Conservation (phyloP, 1,284 basidiomycete species). For the Cerioporus squamosus region DNA sequence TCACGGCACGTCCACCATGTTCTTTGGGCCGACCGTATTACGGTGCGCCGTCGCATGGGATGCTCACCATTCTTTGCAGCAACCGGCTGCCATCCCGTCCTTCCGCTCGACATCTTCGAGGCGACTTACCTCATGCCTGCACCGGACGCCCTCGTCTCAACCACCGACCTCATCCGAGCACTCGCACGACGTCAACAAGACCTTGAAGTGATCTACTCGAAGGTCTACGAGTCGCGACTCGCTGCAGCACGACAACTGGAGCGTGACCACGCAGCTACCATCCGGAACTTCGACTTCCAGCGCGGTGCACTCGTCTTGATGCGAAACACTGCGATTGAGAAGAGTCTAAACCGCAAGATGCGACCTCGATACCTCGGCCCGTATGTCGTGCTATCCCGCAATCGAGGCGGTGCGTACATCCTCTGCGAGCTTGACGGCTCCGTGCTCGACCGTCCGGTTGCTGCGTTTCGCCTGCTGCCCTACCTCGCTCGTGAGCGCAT, state of each 20-base stretch:
- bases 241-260: conserved; percentile 27
- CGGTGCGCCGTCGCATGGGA: conserved; percentile 32
- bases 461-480: no score
- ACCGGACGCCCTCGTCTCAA: conserved; percentile 26
- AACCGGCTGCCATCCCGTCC: conserved; percentile 41
- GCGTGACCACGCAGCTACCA: conserved; percentile 25
- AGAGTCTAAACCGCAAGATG: conserved; percentile 38
- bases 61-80: conserved; percentile 42
- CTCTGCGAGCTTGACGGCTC: no score
- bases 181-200: conserved; percentile 32
- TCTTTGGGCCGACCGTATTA: conserved; percentile 47
- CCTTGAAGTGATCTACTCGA: conserved; percentile 8
- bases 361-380: conserved; percentile 29
- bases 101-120: conserved; percentile 45
- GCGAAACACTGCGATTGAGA: conserved; percentile 40
- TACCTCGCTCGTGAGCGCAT: no score
- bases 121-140: conserved; percentile 40
- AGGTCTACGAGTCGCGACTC: conserved; percentile 28
- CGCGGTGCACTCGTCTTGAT: conserved; percentile 41
- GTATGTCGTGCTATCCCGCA: conserved; percentile 34
- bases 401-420: no score
- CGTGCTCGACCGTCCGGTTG: no score
- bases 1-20: conserved; percentile 28
- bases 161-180: conserved; percentile 23
- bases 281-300: conserved; percentile 38